These are phyloP conservation scores for Pleurotus cornucopiae DNA, from an alignment of 768 basidiomycete species.

Conservation along the genomic window DNA sequence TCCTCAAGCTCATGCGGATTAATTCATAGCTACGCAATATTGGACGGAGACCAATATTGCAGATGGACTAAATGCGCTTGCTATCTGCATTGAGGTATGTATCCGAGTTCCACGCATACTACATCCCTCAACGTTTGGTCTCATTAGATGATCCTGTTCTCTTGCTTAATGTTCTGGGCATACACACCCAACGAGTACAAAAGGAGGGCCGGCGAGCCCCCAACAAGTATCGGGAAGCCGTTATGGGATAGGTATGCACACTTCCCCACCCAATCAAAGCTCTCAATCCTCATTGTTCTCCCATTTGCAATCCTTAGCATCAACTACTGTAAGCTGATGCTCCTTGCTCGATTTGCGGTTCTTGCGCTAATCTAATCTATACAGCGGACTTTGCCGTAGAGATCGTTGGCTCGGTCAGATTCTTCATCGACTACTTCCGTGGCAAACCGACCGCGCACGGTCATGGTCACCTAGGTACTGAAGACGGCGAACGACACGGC, in stretches of 20 bases:
- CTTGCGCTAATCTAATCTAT: no score
- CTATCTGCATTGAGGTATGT: constrained; percentile 78
- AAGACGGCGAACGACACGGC: constrained; percentile 10
- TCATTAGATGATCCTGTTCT: constrained; percentile 78
- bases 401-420: constrained; percentile 58
- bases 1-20: background rate
- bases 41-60: constrained; percentile 86
- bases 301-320: constrained; percentile 19
- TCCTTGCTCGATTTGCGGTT: background rate
- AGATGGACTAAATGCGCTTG: constrained; percentile 77
- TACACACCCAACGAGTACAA: constrained; percentile 71
- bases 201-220: constrained; percentile 28
- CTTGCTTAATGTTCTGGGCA: constrained; percentile 78
- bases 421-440: constrained; percentile 45
- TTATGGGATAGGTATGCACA: constrained; percentile 60
- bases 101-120: background rate
- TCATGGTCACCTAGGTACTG: constrained; percentile 11
- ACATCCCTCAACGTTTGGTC: background rate
- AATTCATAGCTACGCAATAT: constrained; percentile 55
- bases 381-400: constrained; percentile 65
- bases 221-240: constrained; percentile 64
- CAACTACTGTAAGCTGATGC: constrained; percentile 23
- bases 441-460: constrained; percentile 22
- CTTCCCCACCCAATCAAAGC: background rate
- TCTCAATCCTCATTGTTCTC: background rate